These are phyloP conservation scores for Candida bentonensis DNA, from an alignment of 805 yeast genomes.

Conservation along the genomic window DNA sequence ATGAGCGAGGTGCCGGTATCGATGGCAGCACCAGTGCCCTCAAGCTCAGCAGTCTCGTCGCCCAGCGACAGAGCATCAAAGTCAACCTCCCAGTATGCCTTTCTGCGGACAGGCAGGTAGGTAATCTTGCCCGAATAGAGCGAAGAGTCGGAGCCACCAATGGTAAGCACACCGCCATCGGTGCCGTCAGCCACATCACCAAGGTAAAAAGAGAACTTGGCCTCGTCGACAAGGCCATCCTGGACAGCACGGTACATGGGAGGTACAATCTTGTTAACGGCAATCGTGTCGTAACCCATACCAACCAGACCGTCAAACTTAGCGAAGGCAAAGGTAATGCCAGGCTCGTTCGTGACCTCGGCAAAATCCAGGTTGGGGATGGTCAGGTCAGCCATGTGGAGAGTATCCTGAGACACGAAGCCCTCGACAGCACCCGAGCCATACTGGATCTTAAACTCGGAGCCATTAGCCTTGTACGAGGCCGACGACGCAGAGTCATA, in stretches of 20 bases:
- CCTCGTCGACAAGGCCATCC: slow-evolving; percentile 67
- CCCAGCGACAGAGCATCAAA: slow-evolving; percentile 87
- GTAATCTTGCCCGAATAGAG: slow-evolving; percentile 73
- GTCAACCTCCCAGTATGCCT: slow-evolving; percentile 98
- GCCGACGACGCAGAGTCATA: slow-evolving; percentile 76
- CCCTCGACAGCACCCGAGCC: slow-evolving; percentile 93
- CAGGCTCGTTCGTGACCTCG: slow-evolving; percentile 95
- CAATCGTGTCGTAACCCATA: slow-evolving; percentile 80
- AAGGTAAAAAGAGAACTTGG: slow-evolving; percentile 79
- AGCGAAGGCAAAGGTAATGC: slow-evolving; percentile 95
- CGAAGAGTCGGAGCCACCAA: slow-evolving; percentile 82
- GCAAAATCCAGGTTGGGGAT: slow-evolving; percentile 90
- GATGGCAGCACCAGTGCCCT: slow-evolving; percentile 86
- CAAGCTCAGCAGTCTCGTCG: slow-evolving; percentile 74
- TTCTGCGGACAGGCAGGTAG: slow-evolving; percentile 96
- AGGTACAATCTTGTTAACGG: slow-evolving; percentile 82
- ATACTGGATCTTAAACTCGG: slow-evolving; percentile 72
- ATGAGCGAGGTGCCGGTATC: slow-evolving; percentile 97
- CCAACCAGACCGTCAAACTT: slow-evolving; percentile 97
- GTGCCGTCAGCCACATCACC: slow-evolving; percentile 57
- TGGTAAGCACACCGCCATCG: slow-evolving; percentile 83
- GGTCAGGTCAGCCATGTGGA: slow-evolving; percentile 67
- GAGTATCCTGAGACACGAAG: slow-evolving; percentile 72
- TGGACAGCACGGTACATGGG: slow-evolving; percentile 84
- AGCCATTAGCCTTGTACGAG: slow-evolving; percentile 75